Conservation (phyloP, 2,329 filamentous ascomycete species). For the Diaporthe batatas region DNA sequence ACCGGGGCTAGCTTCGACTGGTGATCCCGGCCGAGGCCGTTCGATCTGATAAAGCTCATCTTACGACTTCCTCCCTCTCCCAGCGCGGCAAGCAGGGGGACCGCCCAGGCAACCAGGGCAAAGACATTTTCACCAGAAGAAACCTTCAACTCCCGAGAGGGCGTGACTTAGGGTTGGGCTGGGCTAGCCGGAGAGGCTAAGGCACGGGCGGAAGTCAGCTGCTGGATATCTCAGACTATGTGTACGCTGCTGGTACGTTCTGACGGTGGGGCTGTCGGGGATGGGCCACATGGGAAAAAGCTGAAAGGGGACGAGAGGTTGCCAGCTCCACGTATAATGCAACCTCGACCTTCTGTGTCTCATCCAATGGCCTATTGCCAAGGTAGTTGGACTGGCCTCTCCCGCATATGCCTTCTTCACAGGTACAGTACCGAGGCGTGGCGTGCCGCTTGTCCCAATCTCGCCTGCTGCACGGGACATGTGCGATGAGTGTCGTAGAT, state of each 20-base stretch:
- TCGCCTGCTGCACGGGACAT: neutral
- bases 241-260: constrained; percentile 10
- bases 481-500: neutral
- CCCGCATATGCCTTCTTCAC: neutral
- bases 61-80: neutral
- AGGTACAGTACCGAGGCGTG: constrained; percentile 4
- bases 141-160: constrained; percentile 12
- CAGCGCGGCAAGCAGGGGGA: neutral
- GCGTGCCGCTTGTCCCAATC: constrained; percentile 11
- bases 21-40: neutral
- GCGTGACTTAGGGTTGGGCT: constrained; percentile 12
- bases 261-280: constrained; percentile 21
- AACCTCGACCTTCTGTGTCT: constrained; percentile 11
- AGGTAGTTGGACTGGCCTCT: too few species aligned
- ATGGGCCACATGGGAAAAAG: constrained; percentile 19
- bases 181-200: constrained; percentile 22
- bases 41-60: constrained; percentile 13
- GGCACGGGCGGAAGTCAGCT: constrained; percentile 23
- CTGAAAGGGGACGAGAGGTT: neutral
- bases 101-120: too few species aligned
- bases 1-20: neutral
- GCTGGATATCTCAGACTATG: constrained; percentile 9
- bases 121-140: neutral
- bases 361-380: constrained; percentile 14
- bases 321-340: constrained; percentile 10